These are phyloP conservation scores for Candida ascalaphidarum DNA, from an alignment of 805 yeast species.

Conservation along the genomic window DNA sequence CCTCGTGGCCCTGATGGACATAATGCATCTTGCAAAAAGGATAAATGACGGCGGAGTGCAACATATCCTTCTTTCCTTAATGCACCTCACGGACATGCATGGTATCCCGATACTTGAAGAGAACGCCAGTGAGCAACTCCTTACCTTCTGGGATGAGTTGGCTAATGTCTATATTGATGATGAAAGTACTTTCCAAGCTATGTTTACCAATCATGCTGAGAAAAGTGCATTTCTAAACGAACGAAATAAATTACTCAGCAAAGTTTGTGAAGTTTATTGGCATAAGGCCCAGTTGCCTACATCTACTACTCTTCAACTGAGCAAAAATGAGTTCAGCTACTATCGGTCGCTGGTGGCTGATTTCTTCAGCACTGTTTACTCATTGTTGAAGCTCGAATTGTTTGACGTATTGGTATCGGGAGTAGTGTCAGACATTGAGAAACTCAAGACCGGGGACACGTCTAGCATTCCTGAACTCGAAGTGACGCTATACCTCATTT, in stretches of 20 bases:
- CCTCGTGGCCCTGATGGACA: conserved; percentile 36
- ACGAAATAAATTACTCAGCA: conserved; percentile 33
- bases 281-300: conserved; percentile 46
- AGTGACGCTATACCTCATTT: conserved; percentile 51
- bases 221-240: conserved; percentile 15
- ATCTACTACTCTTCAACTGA: conserved; percentile 16
- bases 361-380: conserved; percentile 61
- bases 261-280: conserved; percentile 60
- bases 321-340: conserved; percentile 49
- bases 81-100: conserved; percentile 48
- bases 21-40: conserved; percentile 31
- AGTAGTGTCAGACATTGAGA: conserved; percentile 15
- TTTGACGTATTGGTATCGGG: conserved; percentile 34
- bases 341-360: conserved; percentile 75
- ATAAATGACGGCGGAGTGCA: conserved; percentile 26
- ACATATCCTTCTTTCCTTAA: conserved; percentile 38
- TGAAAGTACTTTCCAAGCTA: conserved; percentile 16
- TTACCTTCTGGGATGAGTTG: conserved; percentile 64
- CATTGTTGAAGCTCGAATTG: conserved; percentile 49
- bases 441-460: conserved; percentile 1
- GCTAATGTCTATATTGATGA: conserved; percentile 50
- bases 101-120: conserved; percentile 56
- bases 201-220: conserved; percentile 8
- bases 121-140: conserved; percentile 38
- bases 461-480: conserved; percentile 39